These are phyloP conservation scores for Penicillium crustosum DNA, from an alignment of 2,329 filamentous ascomycete genomes.

Conservation along the genomic window DNA sequence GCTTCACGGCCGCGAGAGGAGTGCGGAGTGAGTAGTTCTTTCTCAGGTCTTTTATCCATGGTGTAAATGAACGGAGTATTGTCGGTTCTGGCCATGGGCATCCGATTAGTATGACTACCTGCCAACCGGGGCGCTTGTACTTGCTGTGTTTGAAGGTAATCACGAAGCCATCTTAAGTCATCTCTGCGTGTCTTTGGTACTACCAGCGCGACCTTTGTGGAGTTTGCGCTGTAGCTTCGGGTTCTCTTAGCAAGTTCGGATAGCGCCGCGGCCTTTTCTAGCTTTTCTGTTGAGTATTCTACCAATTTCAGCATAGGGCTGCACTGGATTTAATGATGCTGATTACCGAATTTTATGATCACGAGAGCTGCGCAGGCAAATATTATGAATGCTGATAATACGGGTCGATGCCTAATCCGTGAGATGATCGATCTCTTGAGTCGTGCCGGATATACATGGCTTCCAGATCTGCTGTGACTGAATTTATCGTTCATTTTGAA, in stretches of 20 bases:
- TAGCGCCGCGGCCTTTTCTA: neutral
- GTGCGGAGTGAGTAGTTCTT: conserved; percentile 10
- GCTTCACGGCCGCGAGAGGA: conserved; percentile 57
- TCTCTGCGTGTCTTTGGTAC: conserved; percentile 6
- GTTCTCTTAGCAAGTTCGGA: neutral
- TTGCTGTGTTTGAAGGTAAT: neutral
- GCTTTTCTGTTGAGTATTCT: neutral
- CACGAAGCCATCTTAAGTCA: conserved; percentile 1
- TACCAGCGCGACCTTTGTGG: neutral
- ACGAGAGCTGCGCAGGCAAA: neutral
- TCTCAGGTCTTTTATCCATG: conserved; percentile 17
- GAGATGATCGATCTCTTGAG: neutral
- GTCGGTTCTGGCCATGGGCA: neutral
- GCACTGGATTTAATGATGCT: neutral
- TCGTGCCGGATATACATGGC: neutral
- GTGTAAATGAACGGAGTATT: conserved; percentile 24
- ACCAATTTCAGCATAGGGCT: neutral
- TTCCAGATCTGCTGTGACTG: neutral
- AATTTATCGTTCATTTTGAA: neutral
- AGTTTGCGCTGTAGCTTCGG: neutral
- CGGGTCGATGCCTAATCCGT: neutral
- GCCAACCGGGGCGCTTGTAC: neutral
- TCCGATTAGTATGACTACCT: neutral
- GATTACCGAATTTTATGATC: neutral
- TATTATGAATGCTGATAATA: neutral